Evolutionary conservation across 805 yeast species (phyloP).

Genomic region (Starmera amethionina): DNA sequence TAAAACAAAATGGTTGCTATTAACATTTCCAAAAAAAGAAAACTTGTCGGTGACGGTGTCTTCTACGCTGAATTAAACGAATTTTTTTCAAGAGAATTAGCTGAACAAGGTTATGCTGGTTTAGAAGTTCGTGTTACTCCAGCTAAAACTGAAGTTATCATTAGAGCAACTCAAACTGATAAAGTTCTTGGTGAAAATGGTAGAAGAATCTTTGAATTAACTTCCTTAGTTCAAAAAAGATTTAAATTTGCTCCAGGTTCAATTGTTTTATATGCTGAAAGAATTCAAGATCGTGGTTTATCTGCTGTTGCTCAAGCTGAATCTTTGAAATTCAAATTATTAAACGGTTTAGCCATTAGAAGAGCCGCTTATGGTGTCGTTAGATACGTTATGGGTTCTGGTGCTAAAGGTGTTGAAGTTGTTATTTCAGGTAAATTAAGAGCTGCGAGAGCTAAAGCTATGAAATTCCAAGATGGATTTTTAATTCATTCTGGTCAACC

Average conservation of each 20-base stretch:
- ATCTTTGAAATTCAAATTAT: constrained; percentile 95
- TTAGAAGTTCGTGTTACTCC: constrained; percentile 99
- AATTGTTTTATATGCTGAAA: constrained; percentile 93
- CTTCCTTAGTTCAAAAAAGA: constrained; percentile 97
- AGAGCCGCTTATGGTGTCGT: constrained; percentile 99
- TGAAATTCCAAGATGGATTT: constrained; percentile 99
- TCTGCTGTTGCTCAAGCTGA: constrained; percentile 99
- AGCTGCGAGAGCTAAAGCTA: constrained; percentile 99
- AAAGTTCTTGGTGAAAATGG: constrained; percentile 99
- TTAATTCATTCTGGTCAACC: constrained; percentile 99
- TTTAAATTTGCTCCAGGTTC: constrained; percentile 93
- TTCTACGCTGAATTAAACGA: constrained; percentile 99
- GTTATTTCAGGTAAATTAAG: constrained; percentile 99
- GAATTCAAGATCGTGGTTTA: constrained; percentile 98
- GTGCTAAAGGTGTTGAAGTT: constrained; percentile 99
- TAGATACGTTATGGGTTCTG: constrained; percentile 99
- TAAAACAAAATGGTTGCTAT: constrained; percentile 26
- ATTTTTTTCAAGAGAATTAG: constrained; percentile 99
- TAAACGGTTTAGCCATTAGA: constrained; percentile 98
- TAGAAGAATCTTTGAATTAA: constrained; percentile 98
- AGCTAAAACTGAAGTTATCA: constrained; percentile 94
- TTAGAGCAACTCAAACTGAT: constrained; percentile 98
- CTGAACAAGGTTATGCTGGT: constrained; percentile 99
- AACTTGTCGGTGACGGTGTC: constrained; percentile 99
- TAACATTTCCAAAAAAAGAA: constrained; percentile 89